Base-by-base conservation (phyloP, 78 protist species). In the Cavenderia fasciculata region DNA sequence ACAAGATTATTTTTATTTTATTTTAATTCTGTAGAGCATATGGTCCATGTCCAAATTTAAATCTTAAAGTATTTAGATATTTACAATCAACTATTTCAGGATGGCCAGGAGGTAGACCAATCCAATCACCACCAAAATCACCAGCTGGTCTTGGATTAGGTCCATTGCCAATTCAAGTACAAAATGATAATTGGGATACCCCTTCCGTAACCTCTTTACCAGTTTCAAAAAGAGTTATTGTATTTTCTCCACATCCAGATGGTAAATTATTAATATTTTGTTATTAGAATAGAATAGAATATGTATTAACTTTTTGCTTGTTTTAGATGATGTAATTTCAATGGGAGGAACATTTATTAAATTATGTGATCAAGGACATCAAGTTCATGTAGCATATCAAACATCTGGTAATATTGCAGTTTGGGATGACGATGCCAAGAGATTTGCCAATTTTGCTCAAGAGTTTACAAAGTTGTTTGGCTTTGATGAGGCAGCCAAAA, bases 171-270 rank as follows among this genome's bases (percentile, higher is more conserved):
- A 52, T 62, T 33, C 85, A 74, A 31, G 85, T 62, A 8, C 71
- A 63, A 33, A 52, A 74, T 63, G 70, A 74, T 33, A 31, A 63
- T 6, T 74, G 71, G 85, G 69, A 74, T 12, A n/a, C 68, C 11
- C 65, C 27, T 44, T 29, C 52, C 10, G 10, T 7, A 23, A 44
- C 36, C 2, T 25, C 11, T n/a, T 66, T 38, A 40, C 74, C 85
- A 49, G 29, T 43, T 1, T 65, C 75, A 27, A 86, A 87, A 54
- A 43, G 86, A 29, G 92, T 95, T 4, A 47, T 95, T 51, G 72
- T 95, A 21, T 95, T 95, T 59, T 76, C 92, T 31, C 97, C 97
- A 29, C 97, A 95, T 74, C 96, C 96, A 47, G 96, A 94, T 89
- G 97, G n/a, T n/a, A n/a, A n/a, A n/a, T n/a, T n/a, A n/a, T n/a